phyloP scores from a whole-genome alignment of 768 basidiomycete genomes.

The Mycena galericulata region DNA sequence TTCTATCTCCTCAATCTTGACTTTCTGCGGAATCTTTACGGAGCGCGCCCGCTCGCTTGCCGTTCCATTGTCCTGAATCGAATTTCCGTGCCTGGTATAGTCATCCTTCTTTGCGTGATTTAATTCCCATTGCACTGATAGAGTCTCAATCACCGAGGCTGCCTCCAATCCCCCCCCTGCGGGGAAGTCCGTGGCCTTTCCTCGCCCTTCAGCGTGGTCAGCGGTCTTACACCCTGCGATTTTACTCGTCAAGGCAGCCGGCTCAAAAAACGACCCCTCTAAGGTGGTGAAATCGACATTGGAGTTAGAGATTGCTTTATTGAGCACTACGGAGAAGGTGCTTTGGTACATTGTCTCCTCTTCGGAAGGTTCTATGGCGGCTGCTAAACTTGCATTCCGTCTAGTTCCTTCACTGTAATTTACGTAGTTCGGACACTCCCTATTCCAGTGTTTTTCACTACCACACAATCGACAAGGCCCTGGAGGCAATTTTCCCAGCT shows the following conservation, averaged over 20 bases:
- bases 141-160: no score
- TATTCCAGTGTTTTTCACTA: constrained; percentile 21
- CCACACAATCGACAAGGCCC: constrained; percentile 9
- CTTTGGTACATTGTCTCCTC: constrained; percentile 17
- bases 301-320: neutral
- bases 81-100: no score
- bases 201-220: neutral
- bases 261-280: constrained; percentile 2
- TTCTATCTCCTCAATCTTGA: no score
- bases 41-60: no score
- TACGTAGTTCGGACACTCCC: constrained; percentile 14
- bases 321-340: neutral
- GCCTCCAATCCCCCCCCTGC: no score
- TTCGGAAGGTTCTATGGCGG: neutral
- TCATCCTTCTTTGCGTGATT: no score
- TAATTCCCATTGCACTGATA: no score
- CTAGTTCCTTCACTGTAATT: neutral
- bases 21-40: no score
- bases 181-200: no score
- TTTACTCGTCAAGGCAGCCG: neutral
- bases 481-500: neutral
- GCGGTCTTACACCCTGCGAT: constrained; percentile 9
- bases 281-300: neutral
- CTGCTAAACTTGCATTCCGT: neutral
- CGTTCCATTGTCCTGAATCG: no score